Evolutionary conservation across 1,139 yeast genomes (phyloP), one percentile per base, ranked within the genome.

Genomic region (Scheffersomyces illinoinensis): DNA sequence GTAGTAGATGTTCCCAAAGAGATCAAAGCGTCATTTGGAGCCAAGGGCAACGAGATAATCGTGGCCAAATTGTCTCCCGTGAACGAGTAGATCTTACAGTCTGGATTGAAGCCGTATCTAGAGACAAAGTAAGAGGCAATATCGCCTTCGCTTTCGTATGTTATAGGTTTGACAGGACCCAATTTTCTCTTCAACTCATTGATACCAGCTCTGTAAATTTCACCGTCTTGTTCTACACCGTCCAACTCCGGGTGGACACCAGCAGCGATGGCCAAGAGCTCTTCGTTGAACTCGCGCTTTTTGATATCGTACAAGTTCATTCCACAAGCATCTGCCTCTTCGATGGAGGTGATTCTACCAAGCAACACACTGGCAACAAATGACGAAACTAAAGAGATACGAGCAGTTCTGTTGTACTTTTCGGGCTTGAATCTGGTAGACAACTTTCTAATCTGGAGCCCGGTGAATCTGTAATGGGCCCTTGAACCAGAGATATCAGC

Each of bases 41-140:
- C 79, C 63, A 93, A 79, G 0, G 97, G 97, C 54, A 93, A 77
- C 0, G 97, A 88, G 66, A 93, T 81, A 54, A 93, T 89, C 0
- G 98, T 93, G 0, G 97, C 97, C 59, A 93, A 82, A 70, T 93
- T 93, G 72, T 93, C 98, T 39, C 98, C 98, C 0, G 98, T 93
- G 66, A 92, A 90, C 7, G 90, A 79, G 66, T 84, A 87, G 18
- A 91, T 78, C 52, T 76, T 75, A 66, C 97, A 87, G 18, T 80
- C 71, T 2, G 75, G 60, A 47, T 72, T 70, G 61, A 91, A 85
- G 0, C 93, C 93, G 70, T 88, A 93, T 66, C 83, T 88, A 12
- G 77, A 62, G 17, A 80, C 82, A 68, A 89, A 91, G 72, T 91
- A 93, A 0, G 70, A 49, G 0, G 90, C 79, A 50, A 92, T 82